A percentile compares a stretch with the other conserved stretches of the same genome.
Evolutionary conservation across 345 rosid species (phyloP).

Genomic region (Corymbia maculata): DNA sequence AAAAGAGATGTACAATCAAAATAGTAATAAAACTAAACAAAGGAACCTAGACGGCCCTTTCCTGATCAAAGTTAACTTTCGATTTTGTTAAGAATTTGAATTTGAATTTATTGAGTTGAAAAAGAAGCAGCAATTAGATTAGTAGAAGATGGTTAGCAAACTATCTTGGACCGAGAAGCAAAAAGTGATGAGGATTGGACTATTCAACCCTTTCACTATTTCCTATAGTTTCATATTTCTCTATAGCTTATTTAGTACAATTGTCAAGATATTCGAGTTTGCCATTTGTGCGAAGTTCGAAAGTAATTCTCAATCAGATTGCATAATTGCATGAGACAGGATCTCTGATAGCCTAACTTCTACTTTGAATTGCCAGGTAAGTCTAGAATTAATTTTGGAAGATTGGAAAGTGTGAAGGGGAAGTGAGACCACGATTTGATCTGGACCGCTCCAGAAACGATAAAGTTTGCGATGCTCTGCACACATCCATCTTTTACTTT

Average conservation of each 20-base stretch:
- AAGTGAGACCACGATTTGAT: no score
- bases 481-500: no score
- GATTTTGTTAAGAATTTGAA: background rate
- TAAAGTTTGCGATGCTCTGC: no score
- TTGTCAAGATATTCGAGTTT: background rate
- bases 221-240: background rate
- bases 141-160: background rate
- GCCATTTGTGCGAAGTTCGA: background rate
- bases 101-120: background rate
- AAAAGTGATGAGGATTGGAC: background rate
- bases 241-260: background rate
- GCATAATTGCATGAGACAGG: background rate
- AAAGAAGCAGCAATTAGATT: background rate
- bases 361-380: background rate
- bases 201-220: background rate
- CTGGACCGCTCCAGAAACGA: accelerated
- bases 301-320: background rate
- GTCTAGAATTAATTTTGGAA: no score
- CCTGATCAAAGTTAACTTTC: background rate
- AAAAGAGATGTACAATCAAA: no score
- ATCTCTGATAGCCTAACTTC: background rate
- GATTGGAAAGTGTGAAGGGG: no score
- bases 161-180: background rate
- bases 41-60: no score
- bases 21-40: no score